These are phyloP conservation scores for Pythium monospermum DNA, from an alignment of 352 stramenopile genomes.

Conservation along the genomic window DNA sequence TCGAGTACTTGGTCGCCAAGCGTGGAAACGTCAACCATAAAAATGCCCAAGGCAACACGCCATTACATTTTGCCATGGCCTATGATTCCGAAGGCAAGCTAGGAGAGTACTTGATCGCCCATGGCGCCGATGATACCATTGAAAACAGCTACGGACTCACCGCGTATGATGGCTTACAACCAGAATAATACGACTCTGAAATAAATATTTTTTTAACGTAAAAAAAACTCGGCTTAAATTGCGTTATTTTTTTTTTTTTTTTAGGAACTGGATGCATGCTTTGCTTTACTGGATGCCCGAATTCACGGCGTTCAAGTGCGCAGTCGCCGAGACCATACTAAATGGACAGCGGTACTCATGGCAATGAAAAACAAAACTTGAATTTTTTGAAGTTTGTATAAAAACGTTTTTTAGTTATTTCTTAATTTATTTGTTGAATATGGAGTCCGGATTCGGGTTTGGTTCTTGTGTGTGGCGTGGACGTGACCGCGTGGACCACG, in stretches of 20 bases:
- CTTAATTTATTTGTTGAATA: no score
- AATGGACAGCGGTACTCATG: no score
- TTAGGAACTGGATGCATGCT: slow-evolving; percentile 20
- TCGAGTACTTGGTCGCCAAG: slow-evolving; percentile 81
- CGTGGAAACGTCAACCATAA: slow-evolving; percentile 89
- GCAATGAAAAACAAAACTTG: no score
- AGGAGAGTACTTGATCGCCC: slow-evolving; percentile 91
- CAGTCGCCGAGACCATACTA: slow-evolving; percentile 82
- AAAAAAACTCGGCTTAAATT: neutral
- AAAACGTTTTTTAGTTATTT: no score
- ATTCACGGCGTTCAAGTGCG: slow-evolving; percentile 88
- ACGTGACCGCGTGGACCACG: no score
- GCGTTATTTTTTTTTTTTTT: neutral
- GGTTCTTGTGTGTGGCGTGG: no score
- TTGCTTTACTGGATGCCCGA: slow-evolving; percentile 70
- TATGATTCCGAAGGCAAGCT: slow-evolving; percentile 88
- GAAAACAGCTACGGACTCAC: slow-evolving; percentile 92
- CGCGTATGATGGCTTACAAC: slow-evolving; percentile 88
- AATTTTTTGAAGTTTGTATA: no score
- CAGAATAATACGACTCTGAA: no score
- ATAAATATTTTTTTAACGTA: neutral
- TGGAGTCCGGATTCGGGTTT: no score
- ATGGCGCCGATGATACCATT: slow-evolving; percentile 91
- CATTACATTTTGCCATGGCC: slow-evolving; percentile 92
- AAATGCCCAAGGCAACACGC: slow-evolving; percentile 90